Evolutionary conservation across 768 basidiomycete species (phyloP).

Genomic region (Xerocomellus dryophilus): DNA sequence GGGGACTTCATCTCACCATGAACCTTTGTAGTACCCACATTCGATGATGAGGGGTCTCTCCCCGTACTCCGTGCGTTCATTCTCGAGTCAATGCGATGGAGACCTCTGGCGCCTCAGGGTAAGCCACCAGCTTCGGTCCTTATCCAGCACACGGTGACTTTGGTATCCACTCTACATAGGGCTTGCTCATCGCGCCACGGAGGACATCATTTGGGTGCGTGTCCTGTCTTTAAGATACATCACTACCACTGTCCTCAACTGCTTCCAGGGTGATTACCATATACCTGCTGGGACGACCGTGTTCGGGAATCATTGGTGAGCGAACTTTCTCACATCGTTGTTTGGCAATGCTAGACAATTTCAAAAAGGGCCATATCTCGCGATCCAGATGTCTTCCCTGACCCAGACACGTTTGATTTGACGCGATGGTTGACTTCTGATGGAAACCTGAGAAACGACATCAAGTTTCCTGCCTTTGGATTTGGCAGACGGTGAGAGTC

Average conservation of each 20-base stretch:
- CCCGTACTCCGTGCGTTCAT: constrained; percentile 35
- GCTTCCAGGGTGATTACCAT: constrained; percentile 10
- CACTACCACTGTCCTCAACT: background rate
- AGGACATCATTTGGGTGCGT: constrained; percentile 19
- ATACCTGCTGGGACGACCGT: constrained; percentile 21
- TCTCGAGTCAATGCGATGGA: constrained; percentile 35
- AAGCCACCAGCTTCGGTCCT: background rate
- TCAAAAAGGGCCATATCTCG: constrained; percentile 33
- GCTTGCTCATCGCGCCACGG: constrained; percentile 9
- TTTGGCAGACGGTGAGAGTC: constrained; percentile 40
- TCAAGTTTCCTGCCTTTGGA: constrained; percentile 50
- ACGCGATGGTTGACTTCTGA: constrained; percentile 28
- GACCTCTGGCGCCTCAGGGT: constrained; percentile 29
- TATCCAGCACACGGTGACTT: background rate
- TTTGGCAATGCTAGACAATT: background rate
- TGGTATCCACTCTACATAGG: background rate
- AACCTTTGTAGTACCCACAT: constrained; percentile 32
- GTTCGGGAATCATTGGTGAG: constrained; percentile 19
- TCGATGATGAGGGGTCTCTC: constrained; percentile 31
- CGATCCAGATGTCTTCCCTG: constrained; percentile 36
- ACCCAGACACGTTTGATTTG: constrained; percentile 37
- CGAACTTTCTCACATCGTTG: background rate
- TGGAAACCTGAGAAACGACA: constrained; percentile 39
- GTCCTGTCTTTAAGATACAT: background rate
- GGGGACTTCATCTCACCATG: background rate